Base-by-base conservation (phyloP, 306 rosid species). In the Casuarina glauca region DNA sequence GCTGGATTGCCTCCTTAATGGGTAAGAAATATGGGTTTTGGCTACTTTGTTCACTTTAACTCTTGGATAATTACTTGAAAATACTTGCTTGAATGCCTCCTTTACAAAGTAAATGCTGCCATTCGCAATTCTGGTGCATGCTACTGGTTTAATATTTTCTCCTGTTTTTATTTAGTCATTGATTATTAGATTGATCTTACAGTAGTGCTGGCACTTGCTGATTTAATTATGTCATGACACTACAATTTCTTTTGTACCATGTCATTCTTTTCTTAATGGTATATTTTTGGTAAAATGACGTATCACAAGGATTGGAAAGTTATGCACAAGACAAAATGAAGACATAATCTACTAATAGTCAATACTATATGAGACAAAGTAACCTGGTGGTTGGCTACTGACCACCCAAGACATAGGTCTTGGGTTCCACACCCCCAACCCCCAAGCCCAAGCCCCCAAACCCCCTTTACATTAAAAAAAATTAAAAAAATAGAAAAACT, bases 1-100 rank as follows among this genome's bases (percentile, higher is more conserved):
- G 89, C 91, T 95, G 36, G 93, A 93, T 87, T 92, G 96, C 82
- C 91, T 95, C 70, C 61, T 89, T 53, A 82, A 86, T 54, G 97
- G 99, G 99, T 95, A 84, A 88, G 89, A 79, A 76, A 38, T 63
- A 20, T 16, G 35, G 38, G 8, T 68, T 48, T 72, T 26, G 42
- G 26, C 15, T 8, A 42, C 17, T 66, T 46, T 7, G 71, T 26
- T 42, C 71, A 41, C 50, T 7, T 35, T 17, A 66, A 17, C 6
- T 66, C 49, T 66, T 58, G 36, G 11, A 58, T 58, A 26, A 26
- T 26, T 58, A 9, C 64, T 58, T 58, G 64, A 9, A 26, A 58
- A 58, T 58, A 58, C 64, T n/a, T 58, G 39, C 12, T 9, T 4
- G 12, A 58, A 20, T 20, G 64, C 64, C 32, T 10, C 13, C 15